Percentiles rank a stretch among this genome's conserved stretches.
Evolutionary conservation across 2,329 filamentous ascomycete genomes (phyloP).

Genomic region (Fusarium illudens): DNA sequence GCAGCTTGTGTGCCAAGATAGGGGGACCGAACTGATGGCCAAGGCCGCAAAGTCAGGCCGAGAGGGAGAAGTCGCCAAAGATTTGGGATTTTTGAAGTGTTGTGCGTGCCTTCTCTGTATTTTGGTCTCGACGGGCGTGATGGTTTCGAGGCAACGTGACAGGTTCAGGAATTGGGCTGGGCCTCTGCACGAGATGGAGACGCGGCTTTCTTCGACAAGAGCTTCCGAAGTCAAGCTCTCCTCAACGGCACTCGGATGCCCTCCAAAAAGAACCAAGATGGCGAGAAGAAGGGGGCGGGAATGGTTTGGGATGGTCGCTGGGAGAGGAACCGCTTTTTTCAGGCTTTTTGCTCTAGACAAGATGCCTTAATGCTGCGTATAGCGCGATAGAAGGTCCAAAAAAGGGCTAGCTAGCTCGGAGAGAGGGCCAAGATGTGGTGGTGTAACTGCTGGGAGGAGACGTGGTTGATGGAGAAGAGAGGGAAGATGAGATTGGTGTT

Average conservation of each 20-base stretch:
- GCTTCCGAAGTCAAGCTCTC: background rate
- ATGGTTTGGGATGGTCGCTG: conserved; percentile 20
- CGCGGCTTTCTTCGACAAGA: background rate
- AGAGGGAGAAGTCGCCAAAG: background rate
- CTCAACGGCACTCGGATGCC: background rate
- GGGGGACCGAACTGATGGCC: background rate
- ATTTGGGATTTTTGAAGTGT: background rate
- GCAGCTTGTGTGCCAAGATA: background rate
- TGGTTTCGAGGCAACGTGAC: background rate
- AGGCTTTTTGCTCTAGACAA: conserved; percentile 29
- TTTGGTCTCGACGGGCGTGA: background rate
- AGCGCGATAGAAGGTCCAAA: conserved; percentile 42
- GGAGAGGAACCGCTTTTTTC: conserved; percentile 21
- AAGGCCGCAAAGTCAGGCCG: background rate
- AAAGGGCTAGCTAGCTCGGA: conserved; percentile 24
- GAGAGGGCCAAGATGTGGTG: conserved; percentile 29
- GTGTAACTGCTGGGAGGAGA: conserved; percentile 10
- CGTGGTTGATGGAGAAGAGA: background rate
- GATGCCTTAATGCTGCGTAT: conserved; percentile 41
- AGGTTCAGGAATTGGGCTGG: background rate
- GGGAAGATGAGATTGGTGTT: background rate
- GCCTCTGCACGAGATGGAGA: background rate
- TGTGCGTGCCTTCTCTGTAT: background rate
- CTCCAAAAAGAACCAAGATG: background rate
- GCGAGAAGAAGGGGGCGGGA: background rate